Evolutionary conservation across 177 flowering plant species (phyloP).

Genomic region (Tripterygium wilfordii): DNA sequence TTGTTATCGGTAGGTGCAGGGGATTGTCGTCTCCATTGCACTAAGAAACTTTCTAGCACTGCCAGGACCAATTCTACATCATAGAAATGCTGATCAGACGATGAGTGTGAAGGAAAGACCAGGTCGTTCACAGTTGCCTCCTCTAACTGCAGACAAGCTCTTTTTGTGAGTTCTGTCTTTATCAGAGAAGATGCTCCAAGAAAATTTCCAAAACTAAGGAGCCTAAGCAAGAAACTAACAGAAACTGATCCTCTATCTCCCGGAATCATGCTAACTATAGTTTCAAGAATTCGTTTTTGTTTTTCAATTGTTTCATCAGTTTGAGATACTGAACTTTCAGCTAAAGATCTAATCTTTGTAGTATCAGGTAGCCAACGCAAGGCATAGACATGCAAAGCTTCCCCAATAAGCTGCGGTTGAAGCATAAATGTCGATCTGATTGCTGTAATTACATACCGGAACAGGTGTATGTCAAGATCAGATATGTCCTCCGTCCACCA

Average conservation of each 20-base stretch:
- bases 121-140: slow-evolving; percentile 65
- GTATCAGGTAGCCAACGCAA: slow-evolving; percentile 59
- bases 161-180: slow-evolving; percentile 53
- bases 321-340: slow-evolving; percentile 33
- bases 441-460: slow-evolving; percentile 47
- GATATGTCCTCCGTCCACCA: slow-evolving; percentile 98
- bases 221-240: slow-evolving; percentile 58
- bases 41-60: slow-evolving; percentile 51
- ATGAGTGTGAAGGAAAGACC: slow-evolving; percentile 32
- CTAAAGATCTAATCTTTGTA: slow-evolving; percentile 16
- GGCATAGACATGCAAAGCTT: slow-evolving; percentile 89
- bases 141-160: slow-evolving; percentile 51
- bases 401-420: slow-evolving; percentile 74
- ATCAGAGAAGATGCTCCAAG: slow-evolving; percentile 47
- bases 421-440: slow-evolving; percentile 44
- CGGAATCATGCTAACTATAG: slow-evolving; percentile 71
- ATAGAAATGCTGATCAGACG: slow-evolving; percentile 27
- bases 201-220: slow-evolving; percentile 44
- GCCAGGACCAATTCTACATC: slow-evolving; percentile 54
- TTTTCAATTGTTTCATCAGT: slow-evolving; percentile 22
- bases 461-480: slow-evolving; percentile 61
- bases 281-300: slow-evolving; percentile 46
- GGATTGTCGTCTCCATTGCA: slow-evolving; percentile 40
- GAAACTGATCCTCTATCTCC: slow-evolving; percentile 63
- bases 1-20: slow-evolving; percentile 18